These are phyloP conservation scores for Globisporangium heterothallicum DNA, from an alignment of 352 stramenopile species.

Conservation along the genomic window DNA sequence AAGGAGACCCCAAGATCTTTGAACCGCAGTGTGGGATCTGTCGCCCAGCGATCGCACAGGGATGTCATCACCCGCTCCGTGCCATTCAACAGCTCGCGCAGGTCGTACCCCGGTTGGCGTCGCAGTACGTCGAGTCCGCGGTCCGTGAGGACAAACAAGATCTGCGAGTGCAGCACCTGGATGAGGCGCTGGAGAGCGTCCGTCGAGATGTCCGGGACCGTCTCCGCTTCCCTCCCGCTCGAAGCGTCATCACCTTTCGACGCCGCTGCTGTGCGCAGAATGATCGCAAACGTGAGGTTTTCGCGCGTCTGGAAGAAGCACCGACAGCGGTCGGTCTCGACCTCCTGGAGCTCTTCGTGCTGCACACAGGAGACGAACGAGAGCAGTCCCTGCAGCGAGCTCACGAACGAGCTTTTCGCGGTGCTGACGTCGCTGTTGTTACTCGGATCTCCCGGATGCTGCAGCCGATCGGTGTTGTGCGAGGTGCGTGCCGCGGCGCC, in stretches of 20 bases:
- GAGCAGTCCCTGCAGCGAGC: slow-evolving; percentile 59
- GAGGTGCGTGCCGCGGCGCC: background rate
- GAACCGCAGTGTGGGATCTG: slow-evolving; percentile 31
- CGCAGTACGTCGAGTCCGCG: slow-evolving; percentile 55
- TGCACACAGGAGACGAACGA: slow-evolving; percentile 57
- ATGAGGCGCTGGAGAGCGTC: slow-evolving; percentile 44
- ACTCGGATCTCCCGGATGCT: no score
- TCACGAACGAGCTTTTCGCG: slow-evolving; percentile 42
- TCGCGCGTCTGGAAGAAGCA: slow-evolving; percentile 45
- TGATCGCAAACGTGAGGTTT: slow-evolving; percentile 48
- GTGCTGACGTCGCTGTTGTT: slow-evolving; percentile 3
- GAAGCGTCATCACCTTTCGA: background rate
- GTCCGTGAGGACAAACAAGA: slow-evolving; percentile 58
- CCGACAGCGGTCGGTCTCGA: slow-evolving; percentile 30
- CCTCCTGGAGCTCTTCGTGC: slow-evolving; percentile 46
- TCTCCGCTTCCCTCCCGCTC: no score
- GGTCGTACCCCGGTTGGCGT: slow-evolving; percentile 55
- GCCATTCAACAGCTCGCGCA: slow-evolving; percentile 60
- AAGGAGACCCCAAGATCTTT: slow-evolving; percentile 44
- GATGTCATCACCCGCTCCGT: slow-evolving; percentile 48
- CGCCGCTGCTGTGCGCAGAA: slow-evolving; percentile 21
- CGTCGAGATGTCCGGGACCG: slow-evolving; percentile 11
- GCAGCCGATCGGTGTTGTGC: no score
- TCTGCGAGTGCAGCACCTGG: slow-evolving; percentile 43
- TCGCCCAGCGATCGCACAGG: slow-evolving; percentile 37